A percentile compares a stretch with the other conserved stretches of the same genome.
These are phyloP conservation scores for Pholiota microspora DNA, from an alignment of 768 basidiomycete species.

Conservation along the genomic window DNA sequence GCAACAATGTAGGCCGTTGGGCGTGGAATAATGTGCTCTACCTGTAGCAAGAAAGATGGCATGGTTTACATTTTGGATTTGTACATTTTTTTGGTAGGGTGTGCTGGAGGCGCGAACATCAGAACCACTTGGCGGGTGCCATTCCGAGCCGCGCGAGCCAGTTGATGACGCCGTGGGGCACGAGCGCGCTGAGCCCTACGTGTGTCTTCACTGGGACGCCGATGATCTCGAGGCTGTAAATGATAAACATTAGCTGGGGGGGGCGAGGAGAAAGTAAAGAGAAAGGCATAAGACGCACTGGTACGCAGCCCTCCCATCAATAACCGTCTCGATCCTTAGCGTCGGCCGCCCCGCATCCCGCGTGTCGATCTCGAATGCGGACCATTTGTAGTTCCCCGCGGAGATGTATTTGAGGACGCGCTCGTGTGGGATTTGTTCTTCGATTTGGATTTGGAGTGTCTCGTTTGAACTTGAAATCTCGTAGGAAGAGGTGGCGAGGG, in stretches of 20 bases:
- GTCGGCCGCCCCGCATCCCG: constrained; percentile 47
- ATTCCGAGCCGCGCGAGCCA: constrained; percentile 58
- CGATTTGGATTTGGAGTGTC: constrained; percentile 16
- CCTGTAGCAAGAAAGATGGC: too few relatives aligned
- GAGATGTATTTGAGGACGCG: constrained; percentile 59
- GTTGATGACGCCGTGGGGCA: constrained; percentile 48
- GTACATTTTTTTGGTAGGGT: too few relatives aligned
- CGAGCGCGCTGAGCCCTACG: constrained; percentile 36
- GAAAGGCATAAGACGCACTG: constrained; percentile 29
- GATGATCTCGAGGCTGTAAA: constrained; percentile 40
- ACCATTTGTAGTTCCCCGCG: constrained; percentile 69
- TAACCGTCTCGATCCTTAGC: constrained; percentile 54
- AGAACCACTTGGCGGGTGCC: constrained; percentile 58
- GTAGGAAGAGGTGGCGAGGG: too few relatives aligned
- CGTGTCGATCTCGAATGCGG: constrained; percentile 70
- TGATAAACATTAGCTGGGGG: not conserved
- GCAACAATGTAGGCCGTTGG: too few relatives aligned
- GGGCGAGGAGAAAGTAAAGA: not conserved
- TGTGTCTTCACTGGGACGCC: constrained; percentile 35
- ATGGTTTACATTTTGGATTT: too few relatives aligned
- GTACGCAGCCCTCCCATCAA: constrained; percentile 56
- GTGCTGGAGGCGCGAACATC: too few relatives aligned
- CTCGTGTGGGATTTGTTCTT: constrained; percentile 48
- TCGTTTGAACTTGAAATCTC: constrained; percentile 18
- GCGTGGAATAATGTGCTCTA: too few relatives aligned